Evolutionary conservation across 2,329 filamentous ascomycete species (phyloP), one percentile per base, ranked within the genome.

Genomic region (Mycosphaerelloides madeirae): DNA sequence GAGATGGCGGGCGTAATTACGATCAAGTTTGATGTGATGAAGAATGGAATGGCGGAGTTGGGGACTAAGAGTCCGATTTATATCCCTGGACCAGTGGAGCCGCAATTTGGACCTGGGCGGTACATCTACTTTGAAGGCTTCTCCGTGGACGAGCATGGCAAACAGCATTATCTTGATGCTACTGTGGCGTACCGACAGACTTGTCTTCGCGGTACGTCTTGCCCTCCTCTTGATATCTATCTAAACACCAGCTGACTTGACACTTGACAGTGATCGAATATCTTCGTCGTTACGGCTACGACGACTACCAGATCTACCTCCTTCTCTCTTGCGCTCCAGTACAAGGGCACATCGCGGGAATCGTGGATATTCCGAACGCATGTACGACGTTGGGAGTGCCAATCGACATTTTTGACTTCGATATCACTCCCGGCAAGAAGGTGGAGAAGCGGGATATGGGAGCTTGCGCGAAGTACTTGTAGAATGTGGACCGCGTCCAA

Each of bases 391-490:
- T 95, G 47, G 89, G 88, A 0, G 63, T 95, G 42, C 90, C 90
- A 1, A 87, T 95, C 75, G 90, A 95, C 68, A 94, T 96, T 41
- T 96, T 96, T 59, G 87, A 93, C 61, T 95, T 96, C 66, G 89
- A 95, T 63, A 91, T 95, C 55, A 79, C 81, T 36, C 87, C 88
- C 0, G 75, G 76, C 44, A 73, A 72, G 4, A 73, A 75, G 6
- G 78, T 77, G 2, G 71, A 78, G 61, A 79, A 80, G 70, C 65
- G 73, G 45, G 81, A 89, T 61, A 76, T 89, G 77, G 85, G 84
- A 1, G 71, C 63, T 31, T 93, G 87, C 65, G 86, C 85, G 1
- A 15, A 18, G 22, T 25, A 25, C n/a, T n/a, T n/a, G n/a, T n/a
- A n/a, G n/a, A n/a, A n/a, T n/a, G n/a, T n/a, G n/a, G n/a, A n/a